Percentiles rank a stretch among this genome's conserved stretches.
These are phyloP conservation scores for Ambrosia trifida DNA, from an alignment of 129 eudicot genomes.

Conservation along the genomic window DNA sequence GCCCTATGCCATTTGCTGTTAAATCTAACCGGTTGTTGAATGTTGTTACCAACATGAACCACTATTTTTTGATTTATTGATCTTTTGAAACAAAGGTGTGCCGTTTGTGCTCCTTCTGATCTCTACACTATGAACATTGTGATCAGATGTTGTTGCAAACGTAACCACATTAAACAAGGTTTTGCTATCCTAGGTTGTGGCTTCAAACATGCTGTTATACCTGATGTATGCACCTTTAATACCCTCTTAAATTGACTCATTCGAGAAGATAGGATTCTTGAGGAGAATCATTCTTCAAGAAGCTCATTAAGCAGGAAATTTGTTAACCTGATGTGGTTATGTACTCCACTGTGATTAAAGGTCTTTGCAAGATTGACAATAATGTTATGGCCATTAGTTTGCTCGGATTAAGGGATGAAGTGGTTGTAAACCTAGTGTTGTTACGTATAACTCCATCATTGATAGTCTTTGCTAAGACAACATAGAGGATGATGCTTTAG, in stretches of 20 bases:
- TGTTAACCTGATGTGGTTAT: background rate
- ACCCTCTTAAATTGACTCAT: background rate
- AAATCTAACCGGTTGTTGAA: background rate
- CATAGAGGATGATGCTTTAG: background rate
- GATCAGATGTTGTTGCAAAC: constrained; percentile 14
- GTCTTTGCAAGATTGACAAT: background rate
- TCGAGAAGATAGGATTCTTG: background rate
- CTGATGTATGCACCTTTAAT: background rate
- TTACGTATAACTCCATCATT: background rate
- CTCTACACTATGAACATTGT: constrained; percentile 9
- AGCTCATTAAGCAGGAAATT: background rate
- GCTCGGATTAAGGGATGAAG: background rate
- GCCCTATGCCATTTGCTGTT: background rate
- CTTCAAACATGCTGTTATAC: background rate
- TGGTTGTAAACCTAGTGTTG: background rate
- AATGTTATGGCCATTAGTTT: background rate
- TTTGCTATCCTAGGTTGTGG: background rate
- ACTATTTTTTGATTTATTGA: background rate
- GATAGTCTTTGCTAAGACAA: background rate
- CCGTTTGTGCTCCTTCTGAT: background rate
- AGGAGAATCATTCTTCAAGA: background rate
- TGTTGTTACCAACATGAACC: background rate
- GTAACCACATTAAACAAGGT: background rate
- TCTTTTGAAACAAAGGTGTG: background rate
- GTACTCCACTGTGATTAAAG: background rate